Evolutionary conservation across 345 rosid genomes (phyloP).

Genomic region (Hypericum androsaemum): DNA sequence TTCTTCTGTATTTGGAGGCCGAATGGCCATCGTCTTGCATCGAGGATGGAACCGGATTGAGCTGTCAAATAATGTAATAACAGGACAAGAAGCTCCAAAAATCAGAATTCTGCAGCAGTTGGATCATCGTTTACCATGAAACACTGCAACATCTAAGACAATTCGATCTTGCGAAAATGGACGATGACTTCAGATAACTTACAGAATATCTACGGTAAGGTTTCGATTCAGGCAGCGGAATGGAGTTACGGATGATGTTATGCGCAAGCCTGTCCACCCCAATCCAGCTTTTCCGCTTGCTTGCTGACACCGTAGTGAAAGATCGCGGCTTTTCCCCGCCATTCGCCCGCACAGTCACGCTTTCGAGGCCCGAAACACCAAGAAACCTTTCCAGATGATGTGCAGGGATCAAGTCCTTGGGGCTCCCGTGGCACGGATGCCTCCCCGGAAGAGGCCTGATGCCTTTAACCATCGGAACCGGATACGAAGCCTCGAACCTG

Average conservation of each 20-base stretch:
- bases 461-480: slow-evolving; percentile 56
- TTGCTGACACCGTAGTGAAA: slow-evolving; percentile 14
- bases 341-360: slow-evolving; percentile 5
- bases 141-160: no score
- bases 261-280: no score
- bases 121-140: no score
- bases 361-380: slow-evolving; percentile 23
- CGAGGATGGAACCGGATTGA: slow-evolving; percentile 15
- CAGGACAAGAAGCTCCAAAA: background rate
- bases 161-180: no score
- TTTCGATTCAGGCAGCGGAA: slow-evolving; percentile 26
- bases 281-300: slow-evolving; percentile 43
- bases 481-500: slow-evolving; percentile 51
- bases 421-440: slow-evolving; percentile 33
- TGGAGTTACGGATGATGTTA: no score
- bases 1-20: slow-evolving; percentile 20
- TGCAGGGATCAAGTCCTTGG: slow-evolving; percentile 41
- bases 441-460: slow-evolving; percentile 53
- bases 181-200: no score
- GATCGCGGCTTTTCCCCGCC: slow-evolving; percentile 18
- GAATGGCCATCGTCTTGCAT: slow-evolving; percentile 26
- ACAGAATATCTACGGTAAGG: slow-evolving; percentile 9
- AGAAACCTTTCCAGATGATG: slow-evolving; percentile 34
- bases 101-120: background rate
- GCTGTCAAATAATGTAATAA: slow-evolving; percentile 18